Evolutionary conservation across 108 stramenopile species (phyloP).

Genomic region (Pseudonitzschia delicatissima): DNA sequence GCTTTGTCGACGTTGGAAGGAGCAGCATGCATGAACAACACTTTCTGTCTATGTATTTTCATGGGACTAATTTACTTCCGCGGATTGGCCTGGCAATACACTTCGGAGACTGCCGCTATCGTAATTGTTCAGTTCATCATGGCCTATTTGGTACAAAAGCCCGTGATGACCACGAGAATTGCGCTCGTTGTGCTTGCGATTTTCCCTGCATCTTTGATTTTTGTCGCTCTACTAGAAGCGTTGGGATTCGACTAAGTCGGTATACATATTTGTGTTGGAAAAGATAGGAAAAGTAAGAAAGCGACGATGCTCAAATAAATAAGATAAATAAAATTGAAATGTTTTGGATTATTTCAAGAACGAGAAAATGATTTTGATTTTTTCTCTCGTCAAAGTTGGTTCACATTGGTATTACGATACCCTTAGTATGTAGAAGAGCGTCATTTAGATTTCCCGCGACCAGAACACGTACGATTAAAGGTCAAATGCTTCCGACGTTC

Average conservation of each 20-base stretch:
- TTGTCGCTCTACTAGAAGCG: slow-evolving; percentile 75
- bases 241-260: slow-evolving; percentile 80
- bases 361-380: too few relatives aligned
- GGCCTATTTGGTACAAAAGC: slow-evolving; percentile 44
- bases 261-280: not conserved
- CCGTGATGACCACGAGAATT: slow-evolving; percentile 39
- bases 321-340: too few relatives aligned
- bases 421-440: too few relatives aligned
- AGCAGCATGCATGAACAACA: slow-evolving; percentile 99
- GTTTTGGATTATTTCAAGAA: too few relatives aligned
- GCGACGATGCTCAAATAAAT: not conserved
- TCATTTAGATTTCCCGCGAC: too few relatives aligned
- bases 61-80: slow-evolving; percentile 91
- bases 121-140: slow-evolving; percentile 87
- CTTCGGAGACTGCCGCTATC: slow-evolving; percentile 94
- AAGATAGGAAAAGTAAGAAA: not conserved
- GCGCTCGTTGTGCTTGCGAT: slow-evolving; percentile 58
- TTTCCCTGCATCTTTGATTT: slow-evolving; percentile 81
- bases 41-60: slow-evolving; percentile 86
- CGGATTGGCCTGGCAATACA: slow-evolving; percentile 93
- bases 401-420: too few relatives aligned
- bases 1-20: slow-evolving; percentile 87
- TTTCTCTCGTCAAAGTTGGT: too few relatives aligned
- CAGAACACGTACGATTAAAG: too few relatives aligned
- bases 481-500: too few relatives aligned